Evolutionary conservation across 192 early-diverging fungal genomes (phyloP).

Genomic region (Dimargaris cristalligena): DNA sequence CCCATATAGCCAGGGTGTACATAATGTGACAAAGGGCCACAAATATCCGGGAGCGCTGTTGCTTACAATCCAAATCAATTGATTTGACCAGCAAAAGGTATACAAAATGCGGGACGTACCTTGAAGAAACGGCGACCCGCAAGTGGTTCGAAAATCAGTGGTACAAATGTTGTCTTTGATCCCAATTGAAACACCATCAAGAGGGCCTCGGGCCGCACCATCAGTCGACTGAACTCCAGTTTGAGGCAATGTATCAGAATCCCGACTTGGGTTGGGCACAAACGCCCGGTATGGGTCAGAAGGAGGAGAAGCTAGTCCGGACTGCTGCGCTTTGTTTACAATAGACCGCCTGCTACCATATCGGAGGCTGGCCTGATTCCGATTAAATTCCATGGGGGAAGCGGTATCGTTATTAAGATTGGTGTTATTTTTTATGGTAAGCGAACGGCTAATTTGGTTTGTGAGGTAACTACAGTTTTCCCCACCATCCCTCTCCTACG

Average conservation of each 20-base stretch:
- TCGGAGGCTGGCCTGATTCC: too few relatives aligned
- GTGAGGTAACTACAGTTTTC: too few relatives aligned
- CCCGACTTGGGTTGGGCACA: neutral
- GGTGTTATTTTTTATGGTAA: too few relatives aligned
- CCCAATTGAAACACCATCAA: slow-evolving; percentile 50
- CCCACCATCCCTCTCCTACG: too few relatives aligned
- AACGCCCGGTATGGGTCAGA: neutral
- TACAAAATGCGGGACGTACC: slow-evolving; percentile 24
- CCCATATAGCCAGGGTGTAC: neutral
- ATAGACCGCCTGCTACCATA: too few relatives aligned
- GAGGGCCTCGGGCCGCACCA: slow-evolving; percentile 13
- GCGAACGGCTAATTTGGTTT: too few relatives aligned
- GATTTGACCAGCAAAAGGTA: neutral
- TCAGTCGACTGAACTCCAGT: neutral
- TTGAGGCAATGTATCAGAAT: neutral
- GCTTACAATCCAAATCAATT: neutral
- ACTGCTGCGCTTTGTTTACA: too few relatives aligned
- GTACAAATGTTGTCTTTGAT: slow-evolving; percentile 76
- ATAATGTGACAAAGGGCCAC: neutral
- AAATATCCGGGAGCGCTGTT: neutral
- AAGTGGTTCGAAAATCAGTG: slow-evolving; percentile 40
- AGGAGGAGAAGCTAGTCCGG: too few relatives aligned
- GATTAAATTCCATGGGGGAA: too few relatives aligned
- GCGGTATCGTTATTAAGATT: too few relatives aligned
- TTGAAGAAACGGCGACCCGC: slow-evolving; percentile 52